Percentiles rank a stretch among this genome's conserved stretches.
Conservation (phyloP, 2,329 filamentous ascomycete species). For the Epichloe uncinata region DNA sequence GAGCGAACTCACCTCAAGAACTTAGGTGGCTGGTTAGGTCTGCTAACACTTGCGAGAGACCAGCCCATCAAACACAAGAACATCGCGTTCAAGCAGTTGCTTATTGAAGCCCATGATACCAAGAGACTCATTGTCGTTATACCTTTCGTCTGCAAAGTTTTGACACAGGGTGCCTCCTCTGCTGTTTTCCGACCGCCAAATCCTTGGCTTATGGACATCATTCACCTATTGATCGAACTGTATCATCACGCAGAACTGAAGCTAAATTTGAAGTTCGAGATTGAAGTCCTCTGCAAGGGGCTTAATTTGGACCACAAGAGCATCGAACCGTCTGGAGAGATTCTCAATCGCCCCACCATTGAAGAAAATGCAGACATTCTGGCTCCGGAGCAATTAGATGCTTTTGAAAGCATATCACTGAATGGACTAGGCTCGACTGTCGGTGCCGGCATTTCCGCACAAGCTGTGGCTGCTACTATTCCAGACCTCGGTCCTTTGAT, state of each 20-base stretch:
- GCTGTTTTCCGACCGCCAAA: conserved; percentile 90
- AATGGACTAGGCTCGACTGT: conserved; percentile 59
- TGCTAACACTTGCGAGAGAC: conserved; percentile 82
- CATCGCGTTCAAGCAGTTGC: conserved; percentile 89
- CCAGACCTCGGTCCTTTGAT: conserved; percentile 73
- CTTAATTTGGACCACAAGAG: conserved; percentile 83
- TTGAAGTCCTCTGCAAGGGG: conserved; percentile 92
- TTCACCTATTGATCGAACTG: conserved; percentile 79
- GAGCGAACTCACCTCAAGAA: conserved; percentile 89
- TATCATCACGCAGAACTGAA: conserved; percentile 91
- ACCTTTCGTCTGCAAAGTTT: conserved; percentile 93
- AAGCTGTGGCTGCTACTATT: conserved; percentile 64
- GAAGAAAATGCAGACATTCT: conserved; percentile 49
- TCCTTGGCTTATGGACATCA: conserved; percentile 95
- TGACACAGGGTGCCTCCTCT: conserved; percentile 72
- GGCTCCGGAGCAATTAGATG: conserved; percentile 56
- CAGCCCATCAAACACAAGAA: conserved; percentile 94
- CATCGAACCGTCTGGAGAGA: conserved; percentile 76
- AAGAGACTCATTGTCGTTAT: conserved; percentile 87
- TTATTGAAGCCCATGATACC: conserved; percentile 87
- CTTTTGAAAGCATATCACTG: conserved; percentile 71
- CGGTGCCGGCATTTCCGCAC: conserved; percentile 61
- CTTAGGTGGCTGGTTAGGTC: conserved; percentile 83
- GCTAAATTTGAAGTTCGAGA: conserved; percentile 95
- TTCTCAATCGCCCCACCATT: conserved; percentile 58